Evolutionary conservation across 208 protist species (phyloP), one percentile per base, ranked within the genome.

Genomic region (Plasmodiophora brassicae): DNA sequence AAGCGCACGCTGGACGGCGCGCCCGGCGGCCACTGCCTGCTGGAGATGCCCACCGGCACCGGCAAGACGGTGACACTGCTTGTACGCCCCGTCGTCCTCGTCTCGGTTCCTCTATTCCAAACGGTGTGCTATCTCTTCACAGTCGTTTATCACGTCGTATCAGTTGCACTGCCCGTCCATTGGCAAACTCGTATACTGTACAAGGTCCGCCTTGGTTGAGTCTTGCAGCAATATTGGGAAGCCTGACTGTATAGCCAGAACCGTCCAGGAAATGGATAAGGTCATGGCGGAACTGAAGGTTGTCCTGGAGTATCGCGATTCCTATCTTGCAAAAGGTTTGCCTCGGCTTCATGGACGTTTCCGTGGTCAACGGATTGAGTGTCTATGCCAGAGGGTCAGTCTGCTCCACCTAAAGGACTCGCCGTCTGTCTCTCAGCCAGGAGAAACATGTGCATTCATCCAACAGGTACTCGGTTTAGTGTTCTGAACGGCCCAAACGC

Each of bases 11-110:
- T 88, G 28, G 46, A 86, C 5, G 45, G 46, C 22, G 43, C 38
- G 1, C 36, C 22, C 41, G 32, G 32, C 20, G 85, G 85, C n/a
- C 85, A 88, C 38, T 88, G 85, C 54, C n/a, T 88, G 54, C 28
- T 88, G 10, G 85, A 88, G 46, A 88, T 88, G 85, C 85, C 85
- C 8, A 88, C 85, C 25, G 85, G 85, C 39, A 99, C 98, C 0
- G 98, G 98, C 38, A 99, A 99, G 91, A 99, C 98, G 0, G 97
- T 99, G 46, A 97, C 97, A n/a, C 90, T 99, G 46, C 93, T 99
- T 14, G 65, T 78, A 5, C 41, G 14, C 32, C 41, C 20, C 32
- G 10, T 44, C 41, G n/a, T 14, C 65, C n/a, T n/a, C n/a, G n/a
- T n/a, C 1, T 97, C 97, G 0, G 95, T 99, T n/a, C 94, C 98